Evolutionary conservation across 805 yeast genomes (phyloP).

Genomic region (Yamadazyma sp.): DNA sequence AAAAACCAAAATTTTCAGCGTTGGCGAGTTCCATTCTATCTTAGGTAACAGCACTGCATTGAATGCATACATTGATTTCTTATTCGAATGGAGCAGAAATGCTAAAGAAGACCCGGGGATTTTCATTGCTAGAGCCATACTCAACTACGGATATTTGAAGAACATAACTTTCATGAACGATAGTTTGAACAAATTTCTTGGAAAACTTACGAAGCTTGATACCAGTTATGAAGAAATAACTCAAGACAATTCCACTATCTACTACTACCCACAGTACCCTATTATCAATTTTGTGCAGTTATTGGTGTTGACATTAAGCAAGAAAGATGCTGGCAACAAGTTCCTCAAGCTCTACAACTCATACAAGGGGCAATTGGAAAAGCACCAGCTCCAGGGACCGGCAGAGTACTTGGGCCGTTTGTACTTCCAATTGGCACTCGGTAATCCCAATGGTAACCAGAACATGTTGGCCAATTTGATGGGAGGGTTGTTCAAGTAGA

Average conservation of each 20-base stretch:
- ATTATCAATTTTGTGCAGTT: conserved; percentile 70
- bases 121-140: conserved; percentile 55
- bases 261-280: conserved; percentile 41
- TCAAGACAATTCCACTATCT: conserved; percentile 23
- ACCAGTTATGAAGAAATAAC: conserved; percentile 15
- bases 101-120: conserved; percentile 36
- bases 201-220: conserved; percentile 11
- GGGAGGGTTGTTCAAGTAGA: conserved; percentile 49
- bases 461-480: conserved; percentile 60
- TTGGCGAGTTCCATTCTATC: conserved; percentile 72
- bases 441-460: conserved; percentile 38
- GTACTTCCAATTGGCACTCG: conserved; percentile 57
- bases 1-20: conserved; percentile 48
- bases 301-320: conserved; percentile 56
- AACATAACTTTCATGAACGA: conserved; percentile 60
- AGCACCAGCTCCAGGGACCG: conserved; percentile 42
- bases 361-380: conserved; percentile 40
- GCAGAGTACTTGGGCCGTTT: conserved; percentile 58
- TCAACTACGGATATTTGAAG: conserved; percentile 70
- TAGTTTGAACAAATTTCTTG: conserved; percentile 25
- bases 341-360: conserved; percentile 53
- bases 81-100: conserved; percentile 41
- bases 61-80: conserved; percentile 42
- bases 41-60: conserved; percentile 60
- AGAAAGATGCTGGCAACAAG: conserved; percentile 46